Conservation (phyloP, 768 basidiomycete species). For the Plicaturopsis crispa region DNA sequence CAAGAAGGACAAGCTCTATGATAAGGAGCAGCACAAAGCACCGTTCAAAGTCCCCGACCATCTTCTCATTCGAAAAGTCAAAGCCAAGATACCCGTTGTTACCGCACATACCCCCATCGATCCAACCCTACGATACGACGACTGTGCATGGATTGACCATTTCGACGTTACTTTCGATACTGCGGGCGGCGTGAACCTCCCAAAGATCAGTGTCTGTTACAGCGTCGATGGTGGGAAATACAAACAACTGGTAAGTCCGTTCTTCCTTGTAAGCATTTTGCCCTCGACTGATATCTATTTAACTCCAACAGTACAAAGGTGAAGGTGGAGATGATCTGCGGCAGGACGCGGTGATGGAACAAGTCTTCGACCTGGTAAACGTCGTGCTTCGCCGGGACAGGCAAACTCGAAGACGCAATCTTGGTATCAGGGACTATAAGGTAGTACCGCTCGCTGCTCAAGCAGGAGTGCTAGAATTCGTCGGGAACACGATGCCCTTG, state of each 20-base stretch:
- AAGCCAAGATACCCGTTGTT: conserved; percentile 71
- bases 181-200: conserved; percentile 75
- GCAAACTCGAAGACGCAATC: conserved; percentile 63
- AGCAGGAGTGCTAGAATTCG: conserved; percentile 89
- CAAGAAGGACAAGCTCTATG: conserved; percentile 17
- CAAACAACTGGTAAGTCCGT: conserved; percentile 69
- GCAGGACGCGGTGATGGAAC: conserved; percentile 99
- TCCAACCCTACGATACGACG: conserved; percentile 54
- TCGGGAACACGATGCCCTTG: conserved; percentile 67
- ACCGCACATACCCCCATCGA: conserved; percentile 69
- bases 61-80: conserved; percentile 39
- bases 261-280: not conserved
- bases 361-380: conserved; percentile 90
- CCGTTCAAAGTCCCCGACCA: conserved; percentile 34
- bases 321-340: conserved; percentile 86
- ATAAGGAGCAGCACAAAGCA: conserved; percentile 15
- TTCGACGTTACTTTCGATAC: conserved; percentile 54
- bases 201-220: conserved; percentile 71
- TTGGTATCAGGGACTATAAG: conserved; percentile 79
- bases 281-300: not conserved
- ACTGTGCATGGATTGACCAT: conserved; percentile 59
- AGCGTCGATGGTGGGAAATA: conserved; percentile 60
- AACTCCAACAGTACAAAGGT: conserved; percentile 70
- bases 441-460: conserved; percentile 78
- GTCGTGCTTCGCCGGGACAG: conserved; percentile 64